Evolutionary conservation across 78 protist genomes (phyloP), one percentile per base, ranked within the genome.

Genomic region (Anaeramoeba ignava): DNA sequence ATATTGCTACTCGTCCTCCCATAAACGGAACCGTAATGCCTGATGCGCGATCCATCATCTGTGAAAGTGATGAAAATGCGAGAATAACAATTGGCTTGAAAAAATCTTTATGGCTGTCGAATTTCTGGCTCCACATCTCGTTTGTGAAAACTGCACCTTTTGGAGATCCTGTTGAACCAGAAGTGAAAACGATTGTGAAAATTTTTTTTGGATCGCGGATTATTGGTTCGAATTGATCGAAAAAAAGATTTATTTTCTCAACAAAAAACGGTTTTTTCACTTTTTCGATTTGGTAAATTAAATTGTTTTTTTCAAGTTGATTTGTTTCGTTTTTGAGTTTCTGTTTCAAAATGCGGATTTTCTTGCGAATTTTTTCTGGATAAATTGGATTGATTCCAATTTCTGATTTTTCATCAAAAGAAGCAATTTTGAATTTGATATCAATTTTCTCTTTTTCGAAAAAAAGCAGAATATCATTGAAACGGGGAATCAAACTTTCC

Each of bases 71-170:
- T 27, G 36, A 27, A 8, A 8, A 54, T 27, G 73, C 8, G 73
- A 54, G 73, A 8, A 54, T 54, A 27, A 54, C 73, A 54, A 54
- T 27, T 54, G 73, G 73, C 36, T 8, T 54, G 8, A 17, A 17
- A 27, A 54, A 8, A 54, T 8, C 8, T 54, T 54, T 54, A 27
- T 54, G 73, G 8, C 17, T 54, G 17, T 27, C 73, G 17, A 54
- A 54, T 54, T 17, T 54, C 17, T 54, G 8, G 8, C 17, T 54
- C 73, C 73, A 54, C 17, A 54, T 27, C 36, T 54, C 73, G 73
- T 54, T 54, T 54, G 73, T 54, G 73, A 54, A 54, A 54, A 54
- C 73, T 27, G 17, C 73, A 54, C 73, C 73, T 54, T 54, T 54
- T 8, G 73, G 73, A 54, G 8, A 27, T 27, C 73, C 73, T 27